These are phyloP conservation scores for Malus hybrid DNA, from an alignment of 331 rosid genomes.

Conservation along the genomic window DNA sequence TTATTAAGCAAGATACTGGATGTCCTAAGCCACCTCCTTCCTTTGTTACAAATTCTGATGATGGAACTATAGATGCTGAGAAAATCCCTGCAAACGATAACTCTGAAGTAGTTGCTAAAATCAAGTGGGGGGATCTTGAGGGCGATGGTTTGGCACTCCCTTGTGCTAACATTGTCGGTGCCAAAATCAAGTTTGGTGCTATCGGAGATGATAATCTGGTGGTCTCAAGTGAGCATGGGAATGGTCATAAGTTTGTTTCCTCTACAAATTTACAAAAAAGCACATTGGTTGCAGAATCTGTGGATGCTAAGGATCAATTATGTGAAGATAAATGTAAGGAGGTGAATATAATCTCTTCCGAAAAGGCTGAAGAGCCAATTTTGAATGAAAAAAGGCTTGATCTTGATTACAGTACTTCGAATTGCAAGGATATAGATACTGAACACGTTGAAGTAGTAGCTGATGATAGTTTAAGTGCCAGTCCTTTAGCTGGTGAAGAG, in stretches of 20 bases:
- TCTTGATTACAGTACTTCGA: constrained; percentile 24
- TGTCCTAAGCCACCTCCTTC: constrained; percentile 30
- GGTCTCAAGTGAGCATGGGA: constrained; percentile 40
- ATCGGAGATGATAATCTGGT: constrained; percentile 65
- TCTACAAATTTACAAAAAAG: constrained; percentile 30
- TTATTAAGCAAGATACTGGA: constrained; percentile 26
- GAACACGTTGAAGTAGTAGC: constrained; percentile 25
- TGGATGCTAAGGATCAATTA: constrained; percentile 25
- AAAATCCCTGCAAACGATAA: constrained; percentile 31
- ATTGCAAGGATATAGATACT: constrained; percentile 27
- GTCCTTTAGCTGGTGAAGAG: constrained; percentile 16
- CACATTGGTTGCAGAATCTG: constrained; percentile 12
- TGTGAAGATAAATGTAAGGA: constrained; percentile 30
- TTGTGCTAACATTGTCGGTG: constrained; percentile 44
- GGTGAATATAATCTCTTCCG: constrained; percentile 22
- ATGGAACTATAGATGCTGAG: constrained; percentile 31
- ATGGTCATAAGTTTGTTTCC: constrained; percentile 22
- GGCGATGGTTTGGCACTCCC: constrained; percentile 40
- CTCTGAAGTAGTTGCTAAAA: constrained; percentile 39
- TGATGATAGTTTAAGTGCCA: constrained; percentile 17
- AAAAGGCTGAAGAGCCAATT: constrained; percentile 21
- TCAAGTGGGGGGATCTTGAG: constrained; percentile 58
- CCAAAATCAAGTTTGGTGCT: constrained; percentile 86
- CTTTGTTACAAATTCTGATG: constrained; percentile 22
- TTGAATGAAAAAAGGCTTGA: constrained; percentile 23